A percentile compares a stretch with the other conserved stretches of the same genome.
These are phyloP conservation scores for Lactuca sativa DNA, from an alignment of 129 eudicot species.

Conservation along the genomic window DNA sequence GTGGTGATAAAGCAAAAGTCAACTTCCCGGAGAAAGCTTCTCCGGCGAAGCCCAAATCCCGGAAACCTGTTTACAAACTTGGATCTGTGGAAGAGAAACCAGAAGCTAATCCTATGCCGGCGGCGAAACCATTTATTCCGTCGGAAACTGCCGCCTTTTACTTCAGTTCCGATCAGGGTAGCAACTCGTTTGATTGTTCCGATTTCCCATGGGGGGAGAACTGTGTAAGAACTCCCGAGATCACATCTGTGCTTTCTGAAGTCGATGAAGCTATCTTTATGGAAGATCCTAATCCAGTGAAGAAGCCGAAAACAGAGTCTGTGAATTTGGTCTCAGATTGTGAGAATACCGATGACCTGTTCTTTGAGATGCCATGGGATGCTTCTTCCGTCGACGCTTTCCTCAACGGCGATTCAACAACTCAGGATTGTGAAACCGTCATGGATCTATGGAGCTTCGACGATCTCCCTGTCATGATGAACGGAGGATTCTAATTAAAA, in stretches of 20 bases:
- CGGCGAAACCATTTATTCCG: slow-evolving; percentile 5
- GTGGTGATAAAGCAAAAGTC: slow-evolving; percentile 90
- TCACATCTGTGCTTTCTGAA: slow-evolving; percentile 69
- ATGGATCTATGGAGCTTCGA: slow-evolving; percentile 89
- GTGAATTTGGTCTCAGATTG: slow-evolving; percentile 34
- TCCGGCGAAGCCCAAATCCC: slow-evolving; percentile 33
- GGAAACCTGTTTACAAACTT: slow-evolving; percentile 13
- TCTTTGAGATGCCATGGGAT: slow-evolving; percentile 82
- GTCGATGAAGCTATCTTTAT: slow-evolving; percentile 41
- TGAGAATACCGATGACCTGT: slow-evolving; percentile 43
- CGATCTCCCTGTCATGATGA: slow-evolving; percentile 48
- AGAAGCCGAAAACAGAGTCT: slow-evolving; percentile 56
- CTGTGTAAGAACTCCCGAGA: slow-evolving; percentile 61
- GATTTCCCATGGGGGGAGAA: slow-evolving; percentile 76
- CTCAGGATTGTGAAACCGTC: slow-evolving; percentile 48
- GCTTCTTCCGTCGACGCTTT: slow-evolving; percentile 57
- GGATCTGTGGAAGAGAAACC: slow-evolving; percentile 62
- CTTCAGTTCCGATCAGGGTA: slow-evolving; percentile 70
- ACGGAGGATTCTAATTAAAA: slow-evolving; percentile 47
- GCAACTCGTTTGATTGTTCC: slow-evolving; percentile 74
- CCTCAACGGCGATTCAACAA: slow-evolving; percentile 51
- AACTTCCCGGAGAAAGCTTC: slow-evolving; percentile 68
- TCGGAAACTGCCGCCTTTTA: slow-evolving; percentile 36
- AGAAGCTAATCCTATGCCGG: slow-evolving; percentile 8
- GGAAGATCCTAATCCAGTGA: slow-evolving; percentile 49